Evolutionary conservation across 1,284 basidiomycete species (phyloP).

Genomic region (Volvariella surrecta): DNA sequence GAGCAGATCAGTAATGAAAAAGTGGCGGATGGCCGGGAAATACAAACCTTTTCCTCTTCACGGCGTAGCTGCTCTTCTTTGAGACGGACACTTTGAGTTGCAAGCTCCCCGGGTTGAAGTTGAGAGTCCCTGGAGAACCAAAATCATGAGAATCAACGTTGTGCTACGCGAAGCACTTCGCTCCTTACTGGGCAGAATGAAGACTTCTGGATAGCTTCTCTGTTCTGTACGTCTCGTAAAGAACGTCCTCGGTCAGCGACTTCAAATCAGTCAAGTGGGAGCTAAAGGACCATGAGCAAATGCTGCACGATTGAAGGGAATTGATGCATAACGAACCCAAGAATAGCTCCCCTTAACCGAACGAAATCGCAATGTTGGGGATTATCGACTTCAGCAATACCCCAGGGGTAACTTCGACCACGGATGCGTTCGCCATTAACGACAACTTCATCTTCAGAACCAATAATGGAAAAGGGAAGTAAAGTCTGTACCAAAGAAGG

Average conservation of each 20-base stretch:
- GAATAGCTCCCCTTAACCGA: slow-evolving; percentile 77
- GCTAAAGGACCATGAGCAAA: slow-evolving; percentile 27
- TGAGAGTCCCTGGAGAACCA: slow-evolving; percentile 55
- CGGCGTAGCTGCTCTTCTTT: slow-evolving; percentile 96
- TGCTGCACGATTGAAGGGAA: not conserved
- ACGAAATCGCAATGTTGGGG: slow-evolving; percentile 94
- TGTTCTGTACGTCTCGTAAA: slow-evolving; percentile 93
- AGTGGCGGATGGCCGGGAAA: slow-evolving; percentile 1
- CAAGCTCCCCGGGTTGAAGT: slow-evolving; percentile 87
- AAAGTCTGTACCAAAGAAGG: slow-evolving; percentile 41
- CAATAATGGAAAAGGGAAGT: slow-evolving; percentile 93
- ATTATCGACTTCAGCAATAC: slow-evolving; percentile 95
- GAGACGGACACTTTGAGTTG: slow-evolving; percentile 87
- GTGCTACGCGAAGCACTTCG: slow-evolving; percentile 3
- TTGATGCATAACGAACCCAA: slow-evolving; percentile 45
- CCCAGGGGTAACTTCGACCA: slow-evolving; percentile 94
- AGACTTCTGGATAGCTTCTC: slow-evolving; percentile 94
- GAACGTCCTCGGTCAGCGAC: slow-evolving; percentile 87
- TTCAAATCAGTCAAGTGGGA: slow-evolving; percentile 92
- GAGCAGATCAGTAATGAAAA: slow-evolving; percentile 1
- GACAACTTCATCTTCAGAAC: slow-evolving; percentile 91
- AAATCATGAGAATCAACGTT: slow-evolving; percentile 12
- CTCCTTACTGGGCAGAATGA: slow-evolving; percentile 61
- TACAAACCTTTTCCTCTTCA: slow-evolving; percentile 84
- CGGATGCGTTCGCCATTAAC: slow-evolving; percentile 83